Evolutionary conservation across 2,329 filamentous ascomycete species (phyloP).

Genomic region (Colletotrichum sp.): DNA sequence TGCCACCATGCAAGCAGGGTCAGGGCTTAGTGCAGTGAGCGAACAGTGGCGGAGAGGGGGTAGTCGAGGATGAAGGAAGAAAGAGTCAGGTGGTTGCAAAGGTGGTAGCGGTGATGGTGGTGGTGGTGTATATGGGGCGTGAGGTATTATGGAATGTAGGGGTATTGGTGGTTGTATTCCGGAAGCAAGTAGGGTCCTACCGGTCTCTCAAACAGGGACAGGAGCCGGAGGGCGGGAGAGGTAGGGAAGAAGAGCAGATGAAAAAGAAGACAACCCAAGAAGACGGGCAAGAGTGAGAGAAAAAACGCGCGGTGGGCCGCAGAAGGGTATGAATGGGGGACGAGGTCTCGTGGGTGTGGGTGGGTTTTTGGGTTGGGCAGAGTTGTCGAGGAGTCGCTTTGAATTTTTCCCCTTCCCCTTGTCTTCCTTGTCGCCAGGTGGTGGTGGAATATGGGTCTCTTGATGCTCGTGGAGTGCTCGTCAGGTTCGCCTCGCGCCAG

Average conservation of each 20-base stretch:
- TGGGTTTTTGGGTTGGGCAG: constrained; percentile 27
- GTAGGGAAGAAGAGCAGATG: constrained; percentile 3
- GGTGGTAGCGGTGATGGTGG: constrained; percentile 6
- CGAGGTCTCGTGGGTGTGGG: constrained; percentile 17
- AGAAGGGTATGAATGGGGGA: neutral
- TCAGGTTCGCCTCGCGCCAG: neutral
- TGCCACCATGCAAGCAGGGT: constrained; percentile 19
- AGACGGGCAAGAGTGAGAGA: neutral
- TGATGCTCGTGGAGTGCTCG: neutral
- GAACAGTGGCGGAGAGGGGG: constrained; percentile 16
- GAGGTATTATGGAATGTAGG: constrained; percentile 20
- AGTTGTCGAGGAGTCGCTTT: neutral
- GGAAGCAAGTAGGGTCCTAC: constrained; percentile 22
- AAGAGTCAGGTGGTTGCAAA: constrained; percentile 17
- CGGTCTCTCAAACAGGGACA: constrained; percentile 16
- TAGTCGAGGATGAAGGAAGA: constrained; percentile 8
- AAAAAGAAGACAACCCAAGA: constrained; percentile 18
- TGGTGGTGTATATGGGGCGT: constrained; percentile 12
- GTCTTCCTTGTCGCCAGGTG: neutral
- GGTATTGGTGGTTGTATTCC: constrained; percentile 19
- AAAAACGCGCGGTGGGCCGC: constrained; percentile 17
- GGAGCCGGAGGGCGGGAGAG: constrained; percentile 25
- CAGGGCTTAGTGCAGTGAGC: constrained; percentile 4
- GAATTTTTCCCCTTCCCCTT: neutral
- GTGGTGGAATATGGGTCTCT: neutral